Percentiles rank a stretch among this genome's conserved stretches.
These are phyloP conservation scores for Cyathus striatus DNA, from an alignment of 768 basidiomycete species.

Conservation along the genomic window DNA sequence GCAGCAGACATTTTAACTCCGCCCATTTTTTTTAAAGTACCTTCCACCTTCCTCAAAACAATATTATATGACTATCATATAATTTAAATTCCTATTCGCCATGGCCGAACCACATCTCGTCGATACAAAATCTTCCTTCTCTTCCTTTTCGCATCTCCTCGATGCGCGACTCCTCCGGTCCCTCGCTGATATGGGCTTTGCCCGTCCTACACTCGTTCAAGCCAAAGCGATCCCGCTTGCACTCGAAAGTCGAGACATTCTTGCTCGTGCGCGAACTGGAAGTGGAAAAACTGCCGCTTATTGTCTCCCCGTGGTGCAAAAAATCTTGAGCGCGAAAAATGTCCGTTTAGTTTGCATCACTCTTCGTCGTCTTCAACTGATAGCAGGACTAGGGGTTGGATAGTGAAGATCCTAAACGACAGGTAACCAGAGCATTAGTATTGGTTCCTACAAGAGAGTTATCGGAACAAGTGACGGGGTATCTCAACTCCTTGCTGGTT, in stretches of 20 bases:
- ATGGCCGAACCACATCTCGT: conserved; percentile 45
- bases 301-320: conserved; percentile 86
- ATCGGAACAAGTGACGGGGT: conserved; percentile 80
- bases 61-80: background rate
- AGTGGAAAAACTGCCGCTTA: conserved; percentile 98
- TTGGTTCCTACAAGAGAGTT: conserved; percentile 91
- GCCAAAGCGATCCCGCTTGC: conserved; percentile 89
- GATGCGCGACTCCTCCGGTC: conserved; percentile 84
- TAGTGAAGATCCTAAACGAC: conserved; percentile 33
- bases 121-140: conserved; percentile 45
- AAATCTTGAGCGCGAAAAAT: conserved; percentile 74
- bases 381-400: conserved; percentile 27
- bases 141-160: conserved; percentile 69
- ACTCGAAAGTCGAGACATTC: conserved; percentile 82
- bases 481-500: conserved; percentile 55
- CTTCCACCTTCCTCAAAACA: background rate
- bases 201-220: conserved; percentile 89
- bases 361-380: conserved; percentile 4
- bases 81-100: conserved; percentile 3
- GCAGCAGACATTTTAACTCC: conserved; percentile 5
- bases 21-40: conserved; percentile 9
- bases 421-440: conserved; percentile 69
- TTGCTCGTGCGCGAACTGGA: conserved; percentile 92
- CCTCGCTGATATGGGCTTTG: conserved; percentile 86
- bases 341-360: conserved; percentile 41